Base-by-base conservation (phyloP, 192 early-diverging fungal genomes). In the Rhizophagus prolifer region DNA sequence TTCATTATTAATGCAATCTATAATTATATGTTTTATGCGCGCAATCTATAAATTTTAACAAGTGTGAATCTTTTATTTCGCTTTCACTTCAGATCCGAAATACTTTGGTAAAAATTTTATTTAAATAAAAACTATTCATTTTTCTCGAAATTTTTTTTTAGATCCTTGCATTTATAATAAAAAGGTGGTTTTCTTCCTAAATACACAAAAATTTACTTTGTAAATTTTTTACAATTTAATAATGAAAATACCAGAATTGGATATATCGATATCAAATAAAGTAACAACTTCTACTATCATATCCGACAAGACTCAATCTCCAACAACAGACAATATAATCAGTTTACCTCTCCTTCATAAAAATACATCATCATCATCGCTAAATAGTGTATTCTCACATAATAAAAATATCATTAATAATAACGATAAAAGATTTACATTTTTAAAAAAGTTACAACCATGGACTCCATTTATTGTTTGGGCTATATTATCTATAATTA, bases 381-480 rank as follows among this genome's bases (percentile, higher is more conserved):
- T 41, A n/a, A 68, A 25, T 9, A 67, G 21, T 21, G 50, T 70
- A 47, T 50, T 9, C 0, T 23, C 21, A 44, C 3, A 21, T 28
- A 28, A 70, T 54, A 9, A 21, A 9, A 21, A 21, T 38, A 38
- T 36, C 8, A 9, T 1, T 16, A 68, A 68, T 9, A 68, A 68
- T 21, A 31, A 68, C 9, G 34, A 38, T 19, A 36, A 21, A 13
- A 23, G 41, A 68, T 21, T 9, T 41, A 7, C 3, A 13, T 47
- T 70, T 4, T 13, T 30, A 9, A 70, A 50, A 50, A 50, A 47
- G 38, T 54, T 50, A 23, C 36, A 50, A 70, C 26, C 36, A 31
- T 70, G 19, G 16, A 19, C 38, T 14, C 46, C 26, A 70, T 50
- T 70, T 70, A 21, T 47, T 23, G 23, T 70, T 12, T 70, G 69